Conservation (phyloP, 345 rosid species). For the Geranium rotundifolium region DNA sequence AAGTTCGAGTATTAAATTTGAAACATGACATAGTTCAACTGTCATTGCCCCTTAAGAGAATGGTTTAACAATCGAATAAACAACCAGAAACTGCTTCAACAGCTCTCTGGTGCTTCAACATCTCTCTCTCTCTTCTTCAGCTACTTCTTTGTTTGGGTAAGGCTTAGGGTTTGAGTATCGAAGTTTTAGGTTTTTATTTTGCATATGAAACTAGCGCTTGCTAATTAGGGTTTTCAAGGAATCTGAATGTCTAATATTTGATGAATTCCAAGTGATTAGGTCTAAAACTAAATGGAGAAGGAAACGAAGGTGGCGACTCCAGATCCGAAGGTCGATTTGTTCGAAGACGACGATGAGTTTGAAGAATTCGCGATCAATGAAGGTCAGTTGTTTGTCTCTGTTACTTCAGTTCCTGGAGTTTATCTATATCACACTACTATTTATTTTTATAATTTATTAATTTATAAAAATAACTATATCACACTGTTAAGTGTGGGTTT, state of each 20-base stretch:
- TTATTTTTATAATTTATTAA: too few species aligned
- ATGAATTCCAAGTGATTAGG: slow-evolving; percentile 5
- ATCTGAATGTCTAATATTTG: not conserved
- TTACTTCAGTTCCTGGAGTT: not conserved
- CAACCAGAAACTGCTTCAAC: too few species aligned
- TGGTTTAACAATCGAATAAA: too few species aligned
- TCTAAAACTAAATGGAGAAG: slow-evolving; percentile 8
- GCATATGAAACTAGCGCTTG: not conserved
- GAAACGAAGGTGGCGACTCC: not conserved
- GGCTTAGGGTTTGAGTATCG: not conserved
- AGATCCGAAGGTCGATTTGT: slow-evolving; percentile 11
- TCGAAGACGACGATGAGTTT: slow-evolving; percentile 30
- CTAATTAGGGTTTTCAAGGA: not conserved
- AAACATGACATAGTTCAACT: too few species aligned
- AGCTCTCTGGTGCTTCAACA: slow-evolving; percentile 28
- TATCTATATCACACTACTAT: too few species aligned
- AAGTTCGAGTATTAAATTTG: too few species aligned
- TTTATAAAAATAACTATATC: too few species aligned
- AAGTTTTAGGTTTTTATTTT: too few species aligned
- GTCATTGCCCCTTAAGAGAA: too few species aligned
- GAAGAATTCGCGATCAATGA: slow-evolving; percentile 25
- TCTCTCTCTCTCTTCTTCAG: too few species aligned
- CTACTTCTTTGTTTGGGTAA: slow-evolving; percentile 22
- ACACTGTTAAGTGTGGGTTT: not conserved
- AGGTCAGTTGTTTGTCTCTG: slow-evolving; percentile 7